Conservation (phyloP, 345 rosid species). For the Eucalyptus grandis region DNA sequence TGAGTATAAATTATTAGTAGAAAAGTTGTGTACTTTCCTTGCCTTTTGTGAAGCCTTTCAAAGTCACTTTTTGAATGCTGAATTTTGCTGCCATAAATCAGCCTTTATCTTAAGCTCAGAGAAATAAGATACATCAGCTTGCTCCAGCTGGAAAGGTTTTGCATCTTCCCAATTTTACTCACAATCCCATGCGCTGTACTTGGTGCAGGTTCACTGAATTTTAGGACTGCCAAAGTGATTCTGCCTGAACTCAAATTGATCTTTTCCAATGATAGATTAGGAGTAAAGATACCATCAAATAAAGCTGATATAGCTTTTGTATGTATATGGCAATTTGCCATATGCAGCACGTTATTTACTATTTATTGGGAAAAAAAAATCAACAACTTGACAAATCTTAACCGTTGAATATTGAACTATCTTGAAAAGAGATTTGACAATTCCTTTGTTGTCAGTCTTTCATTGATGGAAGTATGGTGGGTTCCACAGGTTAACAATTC, state of each 20-base stretch:
- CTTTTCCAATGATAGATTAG: background rate
- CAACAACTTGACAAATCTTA: background rate
- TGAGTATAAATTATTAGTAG: background rate
- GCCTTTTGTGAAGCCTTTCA: background rate
- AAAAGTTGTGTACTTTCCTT: background rate
- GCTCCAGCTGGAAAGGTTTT: background rate
- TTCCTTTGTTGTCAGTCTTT: background rate
- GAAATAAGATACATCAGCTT: background rate
- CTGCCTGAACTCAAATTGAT: background rate
- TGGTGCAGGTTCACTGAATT: background rate
- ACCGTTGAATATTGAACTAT: background rate
- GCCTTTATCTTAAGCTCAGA: background rate
- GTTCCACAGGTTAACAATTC: background rate
- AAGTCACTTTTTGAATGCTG: background rate
- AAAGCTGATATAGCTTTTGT: background rate
- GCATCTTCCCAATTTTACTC: background rate
- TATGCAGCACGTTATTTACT: background rate
- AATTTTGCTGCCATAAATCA: background rate
- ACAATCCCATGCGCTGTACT: background rate
- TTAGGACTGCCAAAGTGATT: background rate
- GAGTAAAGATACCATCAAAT: background rate
- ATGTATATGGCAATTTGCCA: background rate
- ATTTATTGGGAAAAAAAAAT: background rate
- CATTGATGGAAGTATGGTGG: background rate
- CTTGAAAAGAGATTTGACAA: background rate